Evolutionary conservation across 2,329 filamentous ascomycete genomes (phyloP), one percentile per base, ranked within the genome.

Genomic region (Beauveria sp.): DNA sequence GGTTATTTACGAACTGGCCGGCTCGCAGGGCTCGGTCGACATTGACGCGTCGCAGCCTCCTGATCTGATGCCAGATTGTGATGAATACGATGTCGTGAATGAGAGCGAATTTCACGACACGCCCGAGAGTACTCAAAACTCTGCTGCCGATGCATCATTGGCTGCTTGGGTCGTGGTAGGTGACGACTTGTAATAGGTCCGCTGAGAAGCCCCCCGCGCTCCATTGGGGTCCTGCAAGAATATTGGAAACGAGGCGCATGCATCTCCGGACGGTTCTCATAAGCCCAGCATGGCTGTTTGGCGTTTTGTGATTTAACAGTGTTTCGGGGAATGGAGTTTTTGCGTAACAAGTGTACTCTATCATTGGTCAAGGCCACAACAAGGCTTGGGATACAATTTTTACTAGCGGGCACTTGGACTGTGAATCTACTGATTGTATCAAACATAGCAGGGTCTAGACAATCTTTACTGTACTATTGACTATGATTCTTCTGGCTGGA

Each of bases 161-260:
- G 75, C 73, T 47, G 67, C 72, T 63, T 79, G 77, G 77, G 71
- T 78, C 42, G 70, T 79, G 69, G 69, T 79, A 66, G 74, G 73
- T 68, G 76, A 78, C 72, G 77, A 73, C 76, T 77, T 72, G 74
- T 75, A 79, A 70, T 75, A 78, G 70, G 74, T 77, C 74, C 74
- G 72, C 70, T 66, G 56, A 63, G 60, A 65, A 68, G 69, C 68
- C 69, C 69, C 71, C 68, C 66, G 67, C 65, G 63, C 60, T 57
- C 66, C 66, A 62, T 63, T 63, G 64, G 70, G 68, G 67, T 69
- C 68, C 70, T 63, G 66, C 67, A 63, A 62, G 64, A 53, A 53
- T 28, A 53, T 64, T 54, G 66, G 68, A 69, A 67, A 70, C 63
- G 28, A 30, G 54, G 46, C 20, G 34, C 67, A 67, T 67, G 67